These are phyloP conservation scores for Thalassiosira exigua DNA, from an alignment of 352 stramenopile species.

Conservation along the genomic window DNA sequence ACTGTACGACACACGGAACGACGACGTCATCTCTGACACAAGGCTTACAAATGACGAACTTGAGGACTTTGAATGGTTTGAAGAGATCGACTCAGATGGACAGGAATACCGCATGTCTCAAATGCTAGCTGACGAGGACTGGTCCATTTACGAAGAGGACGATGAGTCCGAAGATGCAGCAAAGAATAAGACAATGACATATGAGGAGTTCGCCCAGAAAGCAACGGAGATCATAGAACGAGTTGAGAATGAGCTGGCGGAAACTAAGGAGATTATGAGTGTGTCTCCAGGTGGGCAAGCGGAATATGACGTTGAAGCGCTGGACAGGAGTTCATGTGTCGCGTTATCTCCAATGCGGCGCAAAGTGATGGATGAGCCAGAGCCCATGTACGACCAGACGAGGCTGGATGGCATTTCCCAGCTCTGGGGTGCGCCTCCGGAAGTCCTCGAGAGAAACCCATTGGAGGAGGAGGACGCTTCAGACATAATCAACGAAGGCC, in stretches of 20 bases:
- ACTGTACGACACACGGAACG: background rate
- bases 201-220: slow-evolving; percentile 65
- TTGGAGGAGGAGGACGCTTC: slow-evolving; percentile 35
- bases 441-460: slow-evolving; percentile 38
- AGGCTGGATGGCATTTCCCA: slow-evolving; percentile 69
- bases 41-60: slow-evolving; percentile 19
- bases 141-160: slow-evolving; percentile 48
- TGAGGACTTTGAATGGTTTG: slow-evolving; percentile 61
- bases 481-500: slow-evolving; percentile 46
- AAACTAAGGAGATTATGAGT: slow-evolving; percentile 67
- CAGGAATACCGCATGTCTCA: slow-evolving; percentile 65
- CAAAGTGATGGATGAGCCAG: background rate
- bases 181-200: slow-evolving; percentile 55
- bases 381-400: slow-evolving; percentile 69
- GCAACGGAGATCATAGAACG: slow-evolving; percentile 60
- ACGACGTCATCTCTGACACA: slow-evolving; percentile 10
- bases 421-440: slow-evolving; percentile 62
- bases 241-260: slow-evolving; percentile 57
- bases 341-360: background rate
- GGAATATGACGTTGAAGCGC: slow-evolving; percentile 44
- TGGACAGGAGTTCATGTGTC: slow-evolving; percentile 1
- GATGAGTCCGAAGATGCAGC: slow-evolving; percentile 15
- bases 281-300: slow-evolving; percentile 51
- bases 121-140: slow-evolving; percentile 73
- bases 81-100: slow-evolving; percentile 68